Base-by-base conservation (phyloP, 2,329 filamentous ascomycete species). In the Sodiomyces alkalinus region DNA sequence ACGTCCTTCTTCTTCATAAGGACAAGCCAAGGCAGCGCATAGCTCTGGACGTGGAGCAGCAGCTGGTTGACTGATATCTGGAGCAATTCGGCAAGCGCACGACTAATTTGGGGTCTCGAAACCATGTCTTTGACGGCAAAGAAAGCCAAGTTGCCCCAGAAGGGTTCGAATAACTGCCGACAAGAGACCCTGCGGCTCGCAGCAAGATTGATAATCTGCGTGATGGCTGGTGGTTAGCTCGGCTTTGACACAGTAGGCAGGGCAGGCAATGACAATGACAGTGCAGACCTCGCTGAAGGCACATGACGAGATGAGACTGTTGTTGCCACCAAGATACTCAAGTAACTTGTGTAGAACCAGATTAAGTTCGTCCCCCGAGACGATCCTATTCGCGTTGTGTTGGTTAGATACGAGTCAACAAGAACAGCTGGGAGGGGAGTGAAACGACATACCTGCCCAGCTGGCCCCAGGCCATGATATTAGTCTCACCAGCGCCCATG, bases 21-120 rank as follows among this genome's bases (percentile, higher is more conserved):
- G 3, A 98, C 80, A 12, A 98, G 64, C 54, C 81, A 85, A 2
- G 92, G 90, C 7, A 98, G 52, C 6, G 86, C 86, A 41, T 90
- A 71, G 10, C 71, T 64, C 47, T 94, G 85, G 7, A 87, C 80
- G 12, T 77, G 53, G 10, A 78, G 53, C 7, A 94, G 61, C 24
- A 96, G 73, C 29, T 80, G 73, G 23, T 74, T 64, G 7, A 92
- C 67, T 21, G 71, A 77, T 44, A 83, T 76, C 28, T 76, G 74
- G 20, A 94, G 62, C 17, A 96, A 54, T 38, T 92, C 83, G 15
- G 85, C 82, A 27, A 96, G 64, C 24, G 79, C 66, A 31, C 80
- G 74, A 26, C 75, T 77, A 44, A 86, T 79, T 41, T 90, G 81
- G n/a, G 90, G 87, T 26, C 78, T 71, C 26, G 69, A 64, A 14